phyloP scores from a whole-genome alignment of 148 eudicot species.

The Rhododendron molle region DNA sequence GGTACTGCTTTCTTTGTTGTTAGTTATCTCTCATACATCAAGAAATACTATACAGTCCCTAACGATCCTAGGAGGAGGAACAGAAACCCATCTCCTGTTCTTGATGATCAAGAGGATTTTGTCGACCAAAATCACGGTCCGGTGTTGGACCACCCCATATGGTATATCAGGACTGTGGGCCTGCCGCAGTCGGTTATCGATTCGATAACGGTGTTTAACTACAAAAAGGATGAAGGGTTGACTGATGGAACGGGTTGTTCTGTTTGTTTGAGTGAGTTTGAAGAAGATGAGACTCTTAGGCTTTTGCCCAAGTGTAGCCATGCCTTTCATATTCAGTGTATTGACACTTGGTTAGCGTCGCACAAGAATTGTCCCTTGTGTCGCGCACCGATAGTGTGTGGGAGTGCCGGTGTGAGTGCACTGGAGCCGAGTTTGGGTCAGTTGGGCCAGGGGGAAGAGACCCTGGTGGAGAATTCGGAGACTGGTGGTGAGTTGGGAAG shows the following conservation, averaged over 20 bases:
- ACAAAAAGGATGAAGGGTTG: slow-evolving; percentile 34
- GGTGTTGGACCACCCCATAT: slow-evolving; percentile 41
- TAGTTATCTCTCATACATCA: slow-evolving; percentile 26
- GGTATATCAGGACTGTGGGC: slow-evolving; percentile 56
- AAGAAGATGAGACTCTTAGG: slow-evolving; percentile 54
- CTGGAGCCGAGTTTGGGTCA: slow-evolving; percentile 3
- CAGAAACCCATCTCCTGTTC: not conserved
- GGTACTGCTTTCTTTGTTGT: slow-evolving; percentile 40
- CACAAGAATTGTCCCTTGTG: slow-evolving; percentile 67
- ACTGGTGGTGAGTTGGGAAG: not conserved
- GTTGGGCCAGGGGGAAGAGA: slow-evolving; percentile 2
- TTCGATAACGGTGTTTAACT: slow-evolving; percentile 47
- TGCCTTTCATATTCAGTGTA: slow-evolving; percentile 53
- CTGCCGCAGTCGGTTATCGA: slow-evolving; percentile 45
- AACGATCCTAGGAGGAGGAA: slow-evolving; percentile 9
- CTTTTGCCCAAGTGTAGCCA: slow-evolving; percentile 70
- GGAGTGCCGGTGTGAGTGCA: not conserved
- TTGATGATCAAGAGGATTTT: not conserved
- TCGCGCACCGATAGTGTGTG: slow-evolving; percentile 43
- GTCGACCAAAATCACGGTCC: slow-evolving; percentile 10
- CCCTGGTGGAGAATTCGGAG: slow-evolving; percentile 10
- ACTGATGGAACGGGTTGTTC: slow-evolving; percentile 45
- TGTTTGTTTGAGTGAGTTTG: slow-evolving; percentile 56
- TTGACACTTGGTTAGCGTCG: slow-evolving; percentile 64
- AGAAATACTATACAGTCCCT: slow-evolving; percentile 11